A percentile compares a stretch with the other conserved stretches of the same genome.
Evolutionary conservation across 1,284 basidiomycete genomes (phyloP).

Genomic region (Pseudozyma sp.): DNA sequence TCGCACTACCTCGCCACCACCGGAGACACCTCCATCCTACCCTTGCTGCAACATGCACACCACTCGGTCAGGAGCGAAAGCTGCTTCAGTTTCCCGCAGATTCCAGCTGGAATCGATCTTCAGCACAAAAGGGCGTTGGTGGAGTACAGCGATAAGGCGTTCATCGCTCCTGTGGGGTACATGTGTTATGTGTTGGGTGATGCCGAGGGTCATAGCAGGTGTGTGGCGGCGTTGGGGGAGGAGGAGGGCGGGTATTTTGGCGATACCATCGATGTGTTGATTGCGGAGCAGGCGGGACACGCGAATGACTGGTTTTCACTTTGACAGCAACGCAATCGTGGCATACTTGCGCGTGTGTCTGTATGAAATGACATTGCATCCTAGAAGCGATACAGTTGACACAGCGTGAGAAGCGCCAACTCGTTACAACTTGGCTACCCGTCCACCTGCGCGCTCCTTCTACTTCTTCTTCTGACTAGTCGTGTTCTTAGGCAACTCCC

Average conservation of each 20-base stretch:
- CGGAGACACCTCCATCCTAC: conserved; percentile 52
- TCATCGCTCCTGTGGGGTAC: conserved; percentile 59
- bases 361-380: neutral
- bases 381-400: neutral
- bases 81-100: conserved; percentile 46
- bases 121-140: conserved; percentile 24
- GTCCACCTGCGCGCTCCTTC: neutral
- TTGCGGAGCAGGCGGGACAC: conserved; percentile 58
- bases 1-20: conserved; percentile 59
- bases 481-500: conserved; percentile 80
- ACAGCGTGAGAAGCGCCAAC: too few relatives aligned
- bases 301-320: conserved; percentile 42
- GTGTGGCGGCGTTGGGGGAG: conserved; percentile 40
- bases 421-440: too few relatives aligned
- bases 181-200: conserved; percentile 58
- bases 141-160: conserved; percentile 60
- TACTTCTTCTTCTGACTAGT: conserved; percentile 75
- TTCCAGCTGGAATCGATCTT: conserved; percentile 55
- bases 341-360: neutral
- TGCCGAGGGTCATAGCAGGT: conserved; percentile 26
- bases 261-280: conserved; percentile 59
- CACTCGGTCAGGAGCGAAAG: conserved; percentile 12
- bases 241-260: conserved; percentile 59
- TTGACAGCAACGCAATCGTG: neutral
- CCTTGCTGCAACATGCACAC: conserved; percentile 52